phyloP scores from a whole-genome alignment of 2,329 filamentous ascomycete genomes.

The Fusarium nurragi region DNA sequence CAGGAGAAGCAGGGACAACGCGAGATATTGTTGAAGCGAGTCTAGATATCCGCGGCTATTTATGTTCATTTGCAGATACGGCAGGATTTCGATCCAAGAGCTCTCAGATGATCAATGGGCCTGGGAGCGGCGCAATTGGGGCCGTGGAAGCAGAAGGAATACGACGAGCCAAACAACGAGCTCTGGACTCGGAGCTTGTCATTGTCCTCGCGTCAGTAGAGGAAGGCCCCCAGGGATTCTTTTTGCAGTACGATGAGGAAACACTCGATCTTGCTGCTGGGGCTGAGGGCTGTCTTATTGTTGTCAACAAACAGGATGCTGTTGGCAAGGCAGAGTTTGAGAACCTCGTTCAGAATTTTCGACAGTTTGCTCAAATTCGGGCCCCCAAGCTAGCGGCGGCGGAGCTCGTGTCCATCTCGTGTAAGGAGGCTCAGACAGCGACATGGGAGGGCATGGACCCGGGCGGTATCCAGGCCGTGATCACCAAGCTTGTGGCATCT shows the following conservation, averaged over 20 bases:
- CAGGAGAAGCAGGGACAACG: conserved; percentile 90
- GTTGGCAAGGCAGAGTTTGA: conserved; percentile 50
- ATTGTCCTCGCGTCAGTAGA: conserved; percentile 84
- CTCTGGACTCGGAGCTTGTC: conserved; percentile 84
- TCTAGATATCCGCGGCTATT: conserved; percentile 87
- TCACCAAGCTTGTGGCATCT: conserved; percentile 70
- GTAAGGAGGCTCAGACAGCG: conserved; percentile 64
- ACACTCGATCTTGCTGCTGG: conserved; percentile 63
- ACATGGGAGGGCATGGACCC: conserved; percentile 54
- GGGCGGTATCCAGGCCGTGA: conserved; percentile 74
- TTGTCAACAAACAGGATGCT: conserved; percentile 71
- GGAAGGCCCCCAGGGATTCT: conserved; percentile 47
- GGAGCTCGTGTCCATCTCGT: conserved; percentile 70
- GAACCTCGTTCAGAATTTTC: conserved; percentile 55
- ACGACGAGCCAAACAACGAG: conserved; percentile 81
- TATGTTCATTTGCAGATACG: conserved; percentile 95
- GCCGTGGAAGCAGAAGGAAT: conserved; percentile 90
- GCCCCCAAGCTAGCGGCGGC: conserved; percentile 47
- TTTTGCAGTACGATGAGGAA: conserved; percentile 64
- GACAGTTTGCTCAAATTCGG: conserved; percentile 23
- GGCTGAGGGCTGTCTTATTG: conserved; percentile 61
- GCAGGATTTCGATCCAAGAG: conserved; percentile 77
- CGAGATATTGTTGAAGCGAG: conserved; percentile 92
- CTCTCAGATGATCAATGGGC: conserved; percentile 18
- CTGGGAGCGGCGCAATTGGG: conserved; percentile 62